Conservation (phyloP, 306 rosid species). For the Medicago lupulina region DNA sequence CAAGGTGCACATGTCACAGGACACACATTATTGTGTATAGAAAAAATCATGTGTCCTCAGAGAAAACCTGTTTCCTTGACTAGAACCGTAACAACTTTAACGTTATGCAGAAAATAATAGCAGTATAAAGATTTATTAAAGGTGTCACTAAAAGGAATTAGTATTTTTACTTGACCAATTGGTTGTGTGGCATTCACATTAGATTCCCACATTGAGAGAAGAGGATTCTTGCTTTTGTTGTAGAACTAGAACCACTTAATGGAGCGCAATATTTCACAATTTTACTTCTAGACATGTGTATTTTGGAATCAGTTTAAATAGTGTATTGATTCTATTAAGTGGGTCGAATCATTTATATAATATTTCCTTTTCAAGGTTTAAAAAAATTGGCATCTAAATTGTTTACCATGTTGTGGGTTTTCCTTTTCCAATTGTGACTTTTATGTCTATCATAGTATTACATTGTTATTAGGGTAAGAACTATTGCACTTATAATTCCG, state of each 20-base stretch:
- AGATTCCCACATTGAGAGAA: conserved; percentile 29
- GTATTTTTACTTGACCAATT: conserved; percentile 9
- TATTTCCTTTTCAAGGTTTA: conserved; percentile 3
- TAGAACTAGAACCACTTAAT: conserved; percentile 3
- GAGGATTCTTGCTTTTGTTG: conserved; percentile 40
- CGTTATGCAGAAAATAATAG: not conserved
- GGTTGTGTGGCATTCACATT: conserved; percentile 37
- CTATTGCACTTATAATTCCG: too few species aligned
- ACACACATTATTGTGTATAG: conserved; percentile 34
- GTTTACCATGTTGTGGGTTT: not conserved
- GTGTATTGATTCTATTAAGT: conserved; percentile 40
- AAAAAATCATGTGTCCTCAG: not conserved
- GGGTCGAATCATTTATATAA: conserved; percentile 31
- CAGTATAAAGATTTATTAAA: conserved; percentile 15
- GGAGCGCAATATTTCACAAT: not conserved
- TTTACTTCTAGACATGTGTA: conserved; percentile 27
- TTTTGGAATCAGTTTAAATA: conserved; percentile 36
- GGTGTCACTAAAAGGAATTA: conserved; percentile 1
- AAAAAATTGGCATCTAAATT: not conserved
- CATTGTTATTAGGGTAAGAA: not conserved
- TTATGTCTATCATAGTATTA: conserved; percentile 20
- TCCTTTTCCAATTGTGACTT: conserved; percentile 32
- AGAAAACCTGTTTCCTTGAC: conserved; percentile 28
- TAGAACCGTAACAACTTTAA: not conserved
- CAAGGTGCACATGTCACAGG: conserved; percentile 19